These are phyloP conservation scores for Penicillium hordei DNA, from an alignment of 2,329 filamentous ascomycete species.

Conservation along the genomic window DNA sequence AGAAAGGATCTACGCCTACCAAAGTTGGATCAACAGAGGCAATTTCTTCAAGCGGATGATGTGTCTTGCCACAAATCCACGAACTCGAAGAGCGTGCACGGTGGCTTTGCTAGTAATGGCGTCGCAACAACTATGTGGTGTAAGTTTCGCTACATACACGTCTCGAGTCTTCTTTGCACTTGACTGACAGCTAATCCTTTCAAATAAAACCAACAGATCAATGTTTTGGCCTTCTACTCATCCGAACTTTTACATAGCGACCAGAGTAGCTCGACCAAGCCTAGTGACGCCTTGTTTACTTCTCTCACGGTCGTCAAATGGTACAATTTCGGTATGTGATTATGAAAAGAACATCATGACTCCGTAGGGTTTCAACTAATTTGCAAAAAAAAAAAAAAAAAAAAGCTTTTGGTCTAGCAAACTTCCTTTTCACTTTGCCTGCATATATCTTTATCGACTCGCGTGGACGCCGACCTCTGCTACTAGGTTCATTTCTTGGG, in stretches of 20 bases:
- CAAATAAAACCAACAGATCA: background rate
- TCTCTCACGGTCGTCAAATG: background rate
- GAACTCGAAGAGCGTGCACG: background rate
- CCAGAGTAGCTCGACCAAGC: background rate
- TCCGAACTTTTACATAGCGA: background rate
- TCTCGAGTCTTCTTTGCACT: background rate
- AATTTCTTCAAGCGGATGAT: background rate
- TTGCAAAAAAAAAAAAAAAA: background rate
- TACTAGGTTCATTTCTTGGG: background rate
- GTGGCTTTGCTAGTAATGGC: background rate
- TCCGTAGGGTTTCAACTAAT: background rate
- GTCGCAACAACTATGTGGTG: slow-evolving; percentile 1
- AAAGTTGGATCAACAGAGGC: background rate
- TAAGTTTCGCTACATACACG: background rate
- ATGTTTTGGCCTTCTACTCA: background rate
- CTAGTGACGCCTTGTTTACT: background rate
- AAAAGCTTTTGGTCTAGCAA: background rate
- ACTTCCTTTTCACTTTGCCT: background rate
- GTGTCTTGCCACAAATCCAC: background rate
- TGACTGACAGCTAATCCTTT: background rate
- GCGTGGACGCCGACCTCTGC: background rate
- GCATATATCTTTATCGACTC: background rate
- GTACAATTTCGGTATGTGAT: background rate
- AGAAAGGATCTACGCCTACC: background rate
- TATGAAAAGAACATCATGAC: background rate